Evolutionary conservation across 352 stramenopile genomes (phyloP).

Genomic region (Blastocystis sp.): DNA sequence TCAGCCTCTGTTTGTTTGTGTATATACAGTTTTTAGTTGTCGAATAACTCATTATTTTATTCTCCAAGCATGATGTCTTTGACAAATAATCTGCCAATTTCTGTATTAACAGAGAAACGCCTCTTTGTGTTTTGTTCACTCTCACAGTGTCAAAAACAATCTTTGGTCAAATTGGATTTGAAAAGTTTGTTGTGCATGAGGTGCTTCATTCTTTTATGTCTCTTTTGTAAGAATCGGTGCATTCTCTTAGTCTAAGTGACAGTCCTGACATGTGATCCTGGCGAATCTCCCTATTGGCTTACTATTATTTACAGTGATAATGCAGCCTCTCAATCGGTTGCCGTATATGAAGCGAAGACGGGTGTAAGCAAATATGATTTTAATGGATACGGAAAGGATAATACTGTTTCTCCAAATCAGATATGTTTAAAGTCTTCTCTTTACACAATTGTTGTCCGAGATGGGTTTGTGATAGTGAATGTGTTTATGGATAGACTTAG

Average conservation of each 20-base stretch:
- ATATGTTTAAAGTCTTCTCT: constrained; percentile 4
- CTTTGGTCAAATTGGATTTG: neutral
- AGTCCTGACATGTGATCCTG: neutral
- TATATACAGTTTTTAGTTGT: too few relatives aligned
- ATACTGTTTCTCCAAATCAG: neutral
- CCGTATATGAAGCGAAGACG: neutral
- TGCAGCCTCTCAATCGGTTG: neutral
- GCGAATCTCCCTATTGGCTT: neutral
- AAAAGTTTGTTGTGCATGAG: neutral
- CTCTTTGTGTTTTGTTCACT: constrained; percentile 33
- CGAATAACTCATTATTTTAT: too few relatives aligned
- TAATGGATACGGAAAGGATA: constrained; percentile 52
- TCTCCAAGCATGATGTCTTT: neutral
- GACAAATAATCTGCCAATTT: neutral
- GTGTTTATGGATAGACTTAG: neutral
- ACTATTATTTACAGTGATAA: neutral
- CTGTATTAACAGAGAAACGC: constrained; percentile 2
- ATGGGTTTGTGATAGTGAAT: neutral
- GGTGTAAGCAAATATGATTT: neutral
- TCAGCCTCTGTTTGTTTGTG: too few relatives aligned
- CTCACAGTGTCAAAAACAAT: neutral
- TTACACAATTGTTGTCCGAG: constrained; percentile 27
- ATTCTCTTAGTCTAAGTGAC: neutral
- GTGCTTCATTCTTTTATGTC: neutral
- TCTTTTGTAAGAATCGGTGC: neutral